Evolutionary conservation across 129 eudicot species (phyloP), one percentile per base, ranked within the genome.

Genomic region (Kitagawia praeruptora): DNA sequence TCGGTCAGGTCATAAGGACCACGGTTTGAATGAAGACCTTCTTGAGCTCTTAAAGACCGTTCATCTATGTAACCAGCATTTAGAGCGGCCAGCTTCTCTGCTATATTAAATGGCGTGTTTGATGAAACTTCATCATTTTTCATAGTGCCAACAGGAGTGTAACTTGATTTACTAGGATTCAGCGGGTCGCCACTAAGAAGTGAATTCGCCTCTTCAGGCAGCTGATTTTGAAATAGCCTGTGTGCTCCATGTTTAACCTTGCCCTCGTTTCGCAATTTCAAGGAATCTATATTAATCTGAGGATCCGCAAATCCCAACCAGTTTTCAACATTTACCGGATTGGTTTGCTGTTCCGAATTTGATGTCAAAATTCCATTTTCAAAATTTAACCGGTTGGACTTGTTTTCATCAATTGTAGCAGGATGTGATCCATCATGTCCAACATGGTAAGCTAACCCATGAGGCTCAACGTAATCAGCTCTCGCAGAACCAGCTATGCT

Each of bases 131-230:
- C 85, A 41, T 79, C 81, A 61, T 75, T 71, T 75, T 25, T 72
- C 46, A 80, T 63, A 81, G 69, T 81, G 73, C 77, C 77, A 46
- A 64, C 53, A 21, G 84, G 78, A 37, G 81, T 45, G 49, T 58
- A 75, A 77, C 78, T 61, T 5, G 75, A 77, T 67, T 80, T 80
- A 51, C 77, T 83, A 28, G 74, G 53, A 54, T 85, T 84, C 71
- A 85, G 58, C 31, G 89, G 80, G 75, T 87, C 89, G 7, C 78
- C 83, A 69, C 75, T 84, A 67, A 31, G 41, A 31, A 31, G 73
- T 38, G 91, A 89, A 80, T 87, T 91, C 46, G 89, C 96, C 82
- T 88, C 96, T 85, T 89, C 95, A 45, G 97, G 93, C 67, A 89
- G 88, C 82, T 84, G 91, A 75, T 85, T 75, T 27, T 80, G 87